These are phyloP conservation scores for Yamadazyma nakazawae DNA, from an alignment of 805 yeast genomes.

Conservation along the genomic window DNA sequence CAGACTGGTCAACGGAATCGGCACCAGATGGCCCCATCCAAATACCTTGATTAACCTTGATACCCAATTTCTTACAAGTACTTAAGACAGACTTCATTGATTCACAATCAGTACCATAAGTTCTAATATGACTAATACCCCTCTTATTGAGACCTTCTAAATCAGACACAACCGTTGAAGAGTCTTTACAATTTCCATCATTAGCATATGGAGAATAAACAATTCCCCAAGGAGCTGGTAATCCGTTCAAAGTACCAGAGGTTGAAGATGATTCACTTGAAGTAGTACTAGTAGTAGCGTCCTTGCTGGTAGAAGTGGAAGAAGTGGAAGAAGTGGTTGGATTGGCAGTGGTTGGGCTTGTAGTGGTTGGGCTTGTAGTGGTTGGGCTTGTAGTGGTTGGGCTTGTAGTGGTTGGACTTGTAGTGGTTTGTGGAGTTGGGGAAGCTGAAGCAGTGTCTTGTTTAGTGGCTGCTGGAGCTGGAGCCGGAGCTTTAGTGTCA, in stretches of 20 bases:
- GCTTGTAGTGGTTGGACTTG: constrained; percentile 12
- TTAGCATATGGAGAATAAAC: constrained; percentile 78
- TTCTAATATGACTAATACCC: constrained; percentile 65
- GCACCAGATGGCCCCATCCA: constrained; percentile 70
- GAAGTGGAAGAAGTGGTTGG: constrained; percentile 13
- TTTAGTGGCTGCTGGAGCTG: constrained; percentile 9
- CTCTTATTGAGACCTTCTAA: constrained; percentile 53
- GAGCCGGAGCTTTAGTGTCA: not conserved
- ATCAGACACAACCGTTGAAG: constrained; percentile 54
- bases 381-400: constrained; percentile 8
- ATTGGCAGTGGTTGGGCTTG: not conserved
- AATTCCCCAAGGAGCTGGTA: constrained; percentile 52
- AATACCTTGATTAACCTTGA: constrained; percentile 81
- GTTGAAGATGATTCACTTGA: constrained; percentile 16
- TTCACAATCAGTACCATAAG: constrained; percentile 87
- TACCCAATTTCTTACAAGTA: constrained; percentile 53
- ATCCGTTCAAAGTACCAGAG: constrained; percentile 13
- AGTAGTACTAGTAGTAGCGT: constrained; percentile 16
- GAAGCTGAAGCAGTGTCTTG: not conserved
- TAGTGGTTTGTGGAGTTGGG: not conserved
- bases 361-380: too few species aligned
- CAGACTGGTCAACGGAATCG: constrained; percentile 62
- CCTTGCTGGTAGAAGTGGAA: constrained; percentile 18
- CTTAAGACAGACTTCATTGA: constrained; percentile 65
- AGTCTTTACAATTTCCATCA: constrained; percentile 64